Conservation (phyloP, 2,329 filamentous ascomycete species). For the Diplodia scrobiculata region DNA sequence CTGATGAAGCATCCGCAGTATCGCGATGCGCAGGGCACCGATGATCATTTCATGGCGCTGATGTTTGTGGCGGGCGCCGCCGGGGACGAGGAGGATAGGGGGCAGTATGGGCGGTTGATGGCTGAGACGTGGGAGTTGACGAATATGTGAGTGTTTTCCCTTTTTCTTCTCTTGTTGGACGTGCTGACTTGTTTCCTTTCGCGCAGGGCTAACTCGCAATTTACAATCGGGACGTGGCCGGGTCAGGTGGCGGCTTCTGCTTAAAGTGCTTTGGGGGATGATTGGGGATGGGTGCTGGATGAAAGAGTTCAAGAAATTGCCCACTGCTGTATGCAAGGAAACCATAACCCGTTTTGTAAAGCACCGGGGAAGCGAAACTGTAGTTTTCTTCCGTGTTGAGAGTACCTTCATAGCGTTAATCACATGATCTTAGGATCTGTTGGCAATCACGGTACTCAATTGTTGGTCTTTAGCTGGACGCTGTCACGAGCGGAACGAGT, state of each 20-base stretch:
- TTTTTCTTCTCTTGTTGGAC: not conserved
- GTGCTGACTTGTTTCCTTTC: slow-evolving; percentile 33
- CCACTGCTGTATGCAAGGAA: not conserved
- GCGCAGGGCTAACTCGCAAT: slow-evolving; percentile 55
- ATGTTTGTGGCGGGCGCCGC: slow-evolving; percentile 64
- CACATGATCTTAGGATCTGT: not conserved
- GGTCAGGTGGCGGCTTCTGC: not conserved
- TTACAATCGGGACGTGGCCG: slow-evolving; percentile 51
- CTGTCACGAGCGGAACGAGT: too few species aligned
- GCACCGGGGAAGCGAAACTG: not conserved
- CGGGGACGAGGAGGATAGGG: slow-evolving; percentile 46
- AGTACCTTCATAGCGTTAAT: not conserved
- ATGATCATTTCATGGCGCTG: slow-evolving; percentile 70
- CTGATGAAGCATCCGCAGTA: slow-evolving; percentile 70
- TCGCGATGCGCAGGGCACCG: slow-evolving; percentile 67
- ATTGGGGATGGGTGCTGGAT: too few species aligned
- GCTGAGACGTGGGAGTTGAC: slow-evolving; percentile 68
- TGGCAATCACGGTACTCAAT: not conserved
- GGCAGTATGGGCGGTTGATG: slow-evolving; percentile 48
- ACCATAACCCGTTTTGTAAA: not conserved
- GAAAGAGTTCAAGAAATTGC: not conserved
- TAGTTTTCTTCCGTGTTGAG: not conserved
- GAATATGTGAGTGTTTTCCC: slow-evolving; percentile 55
- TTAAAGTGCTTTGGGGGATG: not conserved
- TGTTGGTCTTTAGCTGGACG: not conserved